Base-by-base conservation (phyloP, 2,329 filamentous ascomycete genomes). In the Fusarium transvaalense region DNA sequence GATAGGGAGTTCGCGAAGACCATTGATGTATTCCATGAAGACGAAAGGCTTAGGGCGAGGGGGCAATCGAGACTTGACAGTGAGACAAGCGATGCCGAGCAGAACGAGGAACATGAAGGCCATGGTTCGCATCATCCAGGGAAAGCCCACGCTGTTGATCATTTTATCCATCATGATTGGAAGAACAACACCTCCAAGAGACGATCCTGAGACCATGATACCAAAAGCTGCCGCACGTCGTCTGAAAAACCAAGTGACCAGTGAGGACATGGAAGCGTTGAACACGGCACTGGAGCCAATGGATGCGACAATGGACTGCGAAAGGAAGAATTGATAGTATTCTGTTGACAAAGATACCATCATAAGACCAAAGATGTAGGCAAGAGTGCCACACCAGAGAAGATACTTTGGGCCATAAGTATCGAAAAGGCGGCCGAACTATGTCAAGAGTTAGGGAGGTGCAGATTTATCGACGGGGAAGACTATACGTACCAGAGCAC, bases 301-400 rank as follows among this genome's bases (percentile, higher is more conserved):
- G 10, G 79, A 71, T 12, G 78, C 74, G 57, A 82, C 78, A 43
- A 84, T 71, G 58, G 77, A 75, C 60, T 83, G 82, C 0, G 81
- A 68, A 14, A 84, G 79, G 62, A 83, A 78, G 72, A 83, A 76
- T 43, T 83, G 81, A 67, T 82, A 83, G 75, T 83, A 83, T 47
- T 79, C 48, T 3, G 68, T 76, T 6, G 79, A 78, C 12, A 91
- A 78, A 17, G 84, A 87, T 0, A 85, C 82, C 87, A 91, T 89
- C 87, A 91, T 90, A 19, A 91, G 77, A 25, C 87, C 86, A 45
- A 91, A 86, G 64, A 91, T 82, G 75, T 89, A 87, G 59, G 85
- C 75, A 61, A 89, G 70, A 6, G 83, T 84, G 31, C 88, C 88
- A 52, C 78, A 70, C 19, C 84, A 64, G 15, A 91, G 78, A 6